phyloP scores from a whole-genome alignment of 2,329 filamentous ascomycete species.

The Scedosporium apiospermum region DNA sequence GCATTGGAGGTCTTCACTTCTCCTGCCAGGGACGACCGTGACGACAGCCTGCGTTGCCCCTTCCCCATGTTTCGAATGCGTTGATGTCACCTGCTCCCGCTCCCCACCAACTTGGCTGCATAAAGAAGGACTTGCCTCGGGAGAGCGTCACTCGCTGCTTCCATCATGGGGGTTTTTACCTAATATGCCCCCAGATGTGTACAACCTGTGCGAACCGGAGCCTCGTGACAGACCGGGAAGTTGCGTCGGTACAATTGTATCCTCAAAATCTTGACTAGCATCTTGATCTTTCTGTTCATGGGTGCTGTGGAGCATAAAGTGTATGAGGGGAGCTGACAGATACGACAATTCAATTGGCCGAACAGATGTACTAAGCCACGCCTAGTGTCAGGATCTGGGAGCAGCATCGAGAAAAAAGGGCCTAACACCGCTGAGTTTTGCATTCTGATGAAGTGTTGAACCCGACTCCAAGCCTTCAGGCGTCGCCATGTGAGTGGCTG shows the following conservation, averaged over 20 bases:
- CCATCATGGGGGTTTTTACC: not conserved
- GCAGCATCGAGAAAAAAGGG: too few relatives aligned
- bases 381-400: too few relatives aligned
- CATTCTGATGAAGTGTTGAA: not conserved
- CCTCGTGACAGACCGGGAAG: not conserved
- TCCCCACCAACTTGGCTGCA: not conserved
- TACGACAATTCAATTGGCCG: too few relatives aligned
- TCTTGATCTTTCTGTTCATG: not conserved
- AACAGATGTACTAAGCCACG: too few relatives aligned
- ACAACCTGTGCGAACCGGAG: not conserved
- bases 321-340: not conserved
- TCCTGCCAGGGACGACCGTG: not conserved
- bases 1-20: not conserved
- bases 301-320: not conserved
- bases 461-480: not conserved
- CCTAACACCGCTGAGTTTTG: too few relatives aligned
- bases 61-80: not conserved
- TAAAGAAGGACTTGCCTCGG: not conserved
- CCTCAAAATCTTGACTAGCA: not conserved
- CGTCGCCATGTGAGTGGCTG: not conserved
- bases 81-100: not conserved
- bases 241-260: not conserved
- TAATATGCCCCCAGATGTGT: not conserved
- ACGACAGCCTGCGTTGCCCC: not conserved
- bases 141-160: not conserved